Percentiles rank a stretch among this genome's conserved stretches.
phyloP scores from a whole-genome alignment of 106 monocot genomes.

The Hemerocallis citrina region DNA sequence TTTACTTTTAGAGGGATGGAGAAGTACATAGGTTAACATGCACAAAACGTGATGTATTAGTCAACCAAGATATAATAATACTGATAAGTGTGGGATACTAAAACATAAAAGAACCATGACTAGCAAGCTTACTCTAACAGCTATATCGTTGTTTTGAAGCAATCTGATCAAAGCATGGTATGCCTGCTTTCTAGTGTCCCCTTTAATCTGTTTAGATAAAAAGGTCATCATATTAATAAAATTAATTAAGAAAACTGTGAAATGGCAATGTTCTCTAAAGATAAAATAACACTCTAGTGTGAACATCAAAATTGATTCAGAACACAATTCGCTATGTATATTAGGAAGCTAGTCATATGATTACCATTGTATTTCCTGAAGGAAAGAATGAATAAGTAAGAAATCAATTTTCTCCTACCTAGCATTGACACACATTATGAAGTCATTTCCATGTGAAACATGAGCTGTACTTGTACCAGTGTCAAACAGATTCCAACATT shows the following conservation, averaged over 20 bases:
- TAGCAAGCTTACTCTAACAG: constrained; percentile 77
- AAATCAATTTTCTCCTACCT: no score
- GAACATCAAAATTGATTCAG: no score
- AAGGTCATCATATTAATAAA: neutral
- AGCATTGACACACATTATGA: no score
- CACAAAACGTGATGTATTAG: neutral
- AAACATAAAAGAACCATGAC: neutral
- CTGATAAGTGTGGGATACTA: neutral
- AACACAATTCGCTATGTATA: no score
- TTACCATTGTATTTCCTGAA: no score
- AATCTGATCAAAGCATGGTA: constrained; percentile 76
- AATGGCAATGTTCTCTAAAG: neutral
- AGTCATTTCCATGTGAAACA: no score
- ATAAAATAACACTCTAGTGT: no score
- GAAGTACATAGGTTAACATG: neutral
- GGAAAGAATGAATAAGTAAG: no score
- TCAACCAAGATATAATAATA: neutral
- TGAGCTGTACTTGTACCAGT: no score
- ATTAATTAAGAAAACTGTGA: neutral
- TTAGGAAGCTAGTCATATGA: no score
- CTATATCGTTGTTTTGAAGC: constrained; percentile 84
- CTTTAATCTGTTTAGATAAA: constrained; percentile 68
- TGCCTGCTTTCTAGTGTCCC: constrained; percentile 60
- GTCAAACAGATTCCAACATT: no score
- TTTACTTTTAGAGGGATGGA: no score